phyloP scores from a whole-genome alignment of 2,329 filamentous ascomycete species.

The Raffaelea deltoideospora region DNA sequence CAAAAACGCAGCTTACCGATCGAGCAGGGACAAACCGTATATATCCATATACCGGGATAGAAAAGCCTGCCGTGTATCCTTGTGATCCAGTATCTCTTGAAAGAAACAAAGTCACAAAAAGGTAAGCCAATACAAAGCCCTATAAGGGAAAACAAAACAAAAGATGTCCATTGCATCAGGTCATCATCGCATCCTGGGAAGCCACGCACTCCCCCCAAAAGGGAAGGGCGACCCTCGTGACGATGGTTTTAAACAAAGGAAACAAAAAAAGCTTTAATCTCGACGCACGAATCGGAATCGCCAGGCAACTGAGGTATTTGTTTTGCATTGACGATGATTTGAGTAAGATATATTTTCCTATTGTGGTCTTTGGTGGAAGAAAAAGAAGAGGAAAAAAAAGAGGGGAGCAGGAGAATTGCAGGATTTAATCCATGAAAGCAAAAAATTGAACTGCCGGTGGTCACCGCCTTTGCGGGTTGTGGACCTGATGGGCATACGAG shows the following conservation, averaged over 20 bases:
- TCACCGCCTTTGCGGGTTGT: not conserved
- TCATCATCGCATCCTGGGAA: conserved; percentile 53
- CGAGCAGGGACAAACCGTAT: no score
- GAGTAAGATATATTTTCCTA: conserved; percentile 8
- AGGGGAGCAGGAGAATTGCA: conserved; percentile 2
- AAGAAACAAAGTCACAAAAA: no score
- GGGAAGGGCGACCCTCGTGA: conserved; percentile 42
- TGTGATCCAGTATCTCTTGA: no score
- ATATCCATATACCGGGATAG: no score
- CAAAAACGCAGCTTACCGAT: no score
- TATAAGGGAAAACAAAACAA: not conserved
- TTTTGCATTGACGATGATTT: conserved; percentile 17
- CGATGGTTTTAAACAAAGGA: conserved; percentile 53
- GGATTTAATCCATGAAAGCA: not conserved
- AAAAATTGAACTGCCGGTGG: not conserved
- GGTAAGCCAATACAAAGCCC: no score
- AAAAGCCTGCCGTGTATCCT: no score
- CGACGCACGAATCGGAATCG: conserved; percentile 38
- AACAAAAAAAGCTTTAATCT: conserved; percentile 39
- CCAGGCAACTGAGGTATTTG: conserved; percentile 23
- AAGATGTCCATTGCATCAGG: conserved; percentile 45
- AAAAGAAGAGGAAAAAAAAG: conserved; percentile 8
- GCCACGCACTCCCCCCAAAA: no score
- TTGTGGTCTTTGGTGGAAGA: conserved; percentile 16
- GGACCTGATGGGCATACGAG: no score